A percentile compares a stretch with the other conserved stretches of the same genome.
Conservation (phyloP, 176 grass and related monocot genomes). For the Bromus sterilis region DNA sequence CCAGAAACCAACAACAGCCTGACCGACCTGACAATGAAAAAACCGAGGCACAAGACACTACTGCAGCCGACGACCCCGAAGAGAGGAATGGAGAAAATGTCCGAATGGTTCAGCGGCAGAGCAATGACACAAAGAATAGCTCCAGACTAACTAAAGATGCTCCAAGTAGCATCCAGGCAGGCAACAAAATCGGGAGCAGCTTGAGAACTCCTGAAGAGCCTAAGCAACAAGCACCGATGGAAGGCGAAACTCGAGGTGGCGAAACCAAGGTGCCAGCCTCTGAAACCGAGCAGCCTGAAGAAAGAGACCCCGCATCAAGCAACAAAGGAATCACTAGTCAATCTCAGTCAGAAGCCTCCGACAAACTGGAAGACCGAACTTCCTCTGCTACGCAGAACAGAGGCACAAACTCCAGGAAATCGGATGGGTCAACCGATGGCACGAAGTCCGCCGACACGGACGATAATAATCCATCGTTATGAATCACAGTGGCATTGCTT, state of each 20-base stretch:
- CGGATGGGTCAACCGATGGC: background rate
- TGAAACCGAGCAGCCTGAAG: background rate
- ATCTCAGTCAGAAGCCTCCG: constrained; percentile 8
- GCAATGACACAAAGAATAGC: background rate
- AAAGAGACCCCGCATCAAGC: background rate
- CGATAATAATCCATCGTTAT: background rate
- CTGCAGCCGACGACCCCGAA: background rate
- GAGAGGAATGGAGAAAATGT: background rate
- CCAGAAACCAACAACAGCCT: background rate
- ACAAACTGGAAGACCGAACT: background rate
- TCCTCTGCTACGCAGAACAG: background rate
- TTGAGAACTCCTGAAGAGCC: constrained; percentile 4
- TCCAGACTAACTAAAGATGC: background rate
- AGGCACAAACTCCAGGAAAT: background rate
- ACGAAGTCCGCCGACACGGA: background rate
- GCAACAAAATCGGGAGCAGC: background rate
- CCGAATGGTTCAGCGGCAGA: background rate
- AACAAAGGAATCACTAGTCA: background rate
- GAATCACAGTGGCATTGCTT: background rate
- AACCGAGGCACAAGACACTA: background rate
- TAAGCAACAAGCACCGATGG: background rate
- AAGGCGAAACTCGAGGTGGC: background rate
- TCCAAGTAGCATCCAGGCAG: background rate
- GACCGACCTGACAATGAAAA: background rate
- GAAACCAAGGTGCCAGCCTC: background rate